Evolutionary conservation across 2,329 filamentous ascomycete species (phyloP).

Genomic region (Dactylellina parvicollis): DNA sequence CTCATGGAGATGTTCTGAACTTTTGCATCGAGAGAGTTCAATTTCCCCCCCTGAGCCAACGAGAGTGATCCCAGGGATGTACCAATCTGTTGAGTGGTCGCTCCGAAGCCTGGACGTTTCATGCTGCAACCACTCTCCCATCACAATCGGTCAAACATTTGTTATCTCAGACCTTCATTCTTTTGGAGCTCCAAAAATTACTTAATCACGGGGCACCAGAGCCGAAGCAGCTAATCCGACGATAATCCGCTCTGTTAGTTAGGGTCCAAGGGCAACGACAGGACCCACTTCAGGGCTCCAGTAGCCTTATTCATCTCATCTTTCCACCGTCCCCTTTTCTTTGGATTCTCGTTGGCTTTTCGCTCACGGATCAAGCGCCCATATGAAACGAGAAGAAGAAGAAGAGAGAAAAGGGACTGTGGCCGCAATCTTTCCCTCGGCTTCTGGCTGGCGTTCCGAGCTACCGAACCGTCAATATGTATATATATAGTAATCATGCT

Average conservation of each 20-base stretch:
- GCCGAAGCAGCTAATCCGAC: conserved; percentile 48
- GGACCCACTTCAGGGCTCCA: conserved; percentile 31
- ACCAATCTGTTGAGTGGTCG: conserved; percentile 48
- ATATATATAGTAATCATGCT: too few relatives aligned
- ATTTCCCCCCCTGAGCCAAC: conserved; percentile 50
- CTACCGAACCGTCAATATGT: neutral
- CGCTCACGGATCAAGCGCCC: conserved; percentile 6
- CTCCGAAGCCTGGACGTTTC: conserved; percentile 35
- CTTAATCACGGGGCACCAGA: conserved; percentile 51
- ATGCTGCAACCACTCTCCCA: conserved; percentile 38
- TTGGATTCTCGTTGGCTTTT: conserved; percentile 1
- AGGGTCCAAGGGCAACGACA: conserved; percentile 22
- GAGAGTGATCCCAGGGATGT: conserved; percentile 33
- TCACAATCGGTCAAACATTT: conserved; percentile 35
- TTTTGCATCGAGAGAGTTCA: neutral
- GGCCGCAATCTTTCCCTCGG: neutral
- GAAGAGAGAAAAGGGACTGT: neutral
- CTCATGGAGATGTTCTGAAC: neutral
- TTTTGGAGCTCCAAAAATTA: conserved; percentile 39
- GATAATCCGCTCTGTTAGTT: conserved; percentile 26
- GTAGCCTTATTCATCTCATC: conserved; percentile 53
- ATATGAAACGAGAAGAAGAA: conserved; percentile 14
- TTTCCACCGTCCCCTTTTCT: conserved; percentile 9
- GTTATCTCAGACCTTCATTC: conserved; percentile 44
- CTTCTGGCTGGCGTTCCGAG: neutral